Percentiles rank a stretch among this genome's conserved stretches.
Conservation (phyloP, 2,329 filamentous ascomycete genomes). For the Scedosporium dehoogii region DNA sequence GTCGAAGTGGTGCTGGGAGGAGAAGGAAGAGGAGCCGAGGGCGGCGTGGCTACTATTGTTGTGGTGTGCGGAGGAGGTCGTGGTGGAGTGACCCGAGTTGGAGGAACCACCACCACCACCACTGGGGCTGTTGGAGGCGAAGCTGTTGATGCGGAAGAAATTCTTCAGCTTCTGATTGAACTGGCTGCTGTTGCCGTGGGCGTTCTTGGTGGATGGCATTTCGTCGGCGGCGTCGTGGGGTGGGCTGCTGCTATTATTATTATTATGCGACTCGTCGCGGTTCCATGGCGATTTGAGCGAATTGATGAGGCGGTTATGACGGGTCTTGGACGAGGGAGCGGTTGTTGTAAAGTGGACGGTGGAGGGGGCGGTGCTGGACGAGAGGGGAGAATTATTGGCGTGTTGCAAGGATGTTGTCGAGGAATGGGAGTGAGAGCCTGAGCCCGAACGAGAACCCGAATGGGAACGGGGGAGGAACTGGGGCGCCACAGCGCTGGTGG, state of each 20-base stretch:
- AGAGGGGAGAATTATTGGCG: slow-evolving; percentile 4
- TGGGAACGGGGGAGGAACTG: neutral
- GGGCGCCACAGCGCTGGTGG: neutral
- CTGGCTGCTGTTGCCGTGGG: slow-evolving; percentile 40
- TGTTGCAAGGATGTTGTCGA: neutral
- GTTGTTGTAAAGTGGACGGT: slow-evolving; percentile 10
- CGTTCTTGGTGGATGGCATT: slow-evolving; percentile 45
- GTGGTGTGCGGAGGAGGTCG: slow-evolving; percentile 48
- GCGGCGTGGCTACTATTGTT: slow-evolving; percentile 10
- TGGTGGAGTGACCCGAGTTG: slow-evolving; percentile 39
- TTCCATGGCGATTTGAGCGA: slow-evolving; percentile 7
- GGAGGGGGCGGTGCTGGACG: slow-evolving; percentile 7
- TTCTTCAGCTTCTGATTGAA: slow-evolving; percentile 61
- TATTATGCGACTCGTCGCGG: slow-evolving; percentile 7
- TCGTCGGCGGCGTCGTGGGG: slow-evolving; percentile 8
- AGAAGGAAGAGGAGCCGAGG: neutral
- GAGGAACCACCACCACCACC: slow-evolving; percentile 20
- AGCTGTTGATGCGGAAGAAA: slow-evolving; percentile 59
- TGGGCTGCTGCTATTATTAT: neutral
- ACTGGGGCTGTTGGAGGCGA: slow-evolving; percentile 25
- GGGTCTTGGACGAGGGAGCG: slow-evolving; percentile 2
- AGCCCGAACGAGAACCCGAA: too few species aligned
- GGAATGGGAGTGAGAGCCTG: neutral
- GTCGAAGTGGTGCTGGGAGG: slow-evolving; percentile 13
- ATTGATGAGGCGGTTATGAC: slow-evolving; percentile 4